Evolutionary conservation across 176 grass and related monocot species (phyloP).

Genomic region (Luzula sylvatica): DNA sequence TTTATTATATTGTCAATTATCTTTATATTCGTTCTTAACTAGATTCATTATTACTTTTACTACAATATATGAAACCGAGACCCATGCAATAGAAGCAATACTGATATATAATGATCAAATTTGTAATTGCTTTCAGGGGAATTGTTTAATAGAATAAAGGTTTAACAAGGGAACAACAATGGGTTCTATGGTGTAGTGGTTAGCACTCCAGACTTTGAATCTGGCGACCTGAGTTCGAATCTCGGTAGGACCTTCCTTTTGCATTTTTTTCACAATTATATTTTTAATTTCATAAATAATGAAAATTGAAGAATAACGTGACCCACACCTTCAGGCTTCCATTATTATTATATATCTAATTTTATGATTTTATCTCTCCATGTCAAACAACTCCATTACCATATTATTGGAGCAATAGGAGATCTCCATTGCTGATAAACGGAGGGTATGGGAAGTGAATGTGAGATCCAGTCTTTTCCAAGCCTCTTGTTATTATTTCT

Average conservation of each 20-base stretch:
- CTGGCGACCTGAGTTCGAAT: slow-evolving; percentile 91
- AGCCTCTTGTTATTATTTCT: background rate
- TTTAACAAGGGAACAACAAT: background rate
- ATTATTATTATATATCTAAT: background rate
- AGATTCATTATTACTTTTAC: too few relatives aligned
- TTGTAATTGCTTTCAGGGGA: too few relatives aligned
- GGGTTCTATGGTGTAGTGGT: slow-evolving; percentile 78
- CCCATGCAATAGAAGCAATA: too few relatives aligned
- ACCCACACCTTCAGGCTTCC: background rate
- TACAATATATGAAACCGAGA: too few relatives aligned
- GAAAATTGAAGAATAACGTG: background rate
- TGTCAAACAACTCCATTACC: too few relatives aligned
- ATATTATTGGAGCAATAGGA: too few relatives aligned
- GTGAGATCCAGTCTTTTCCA: slow-evolving; percentile 3
- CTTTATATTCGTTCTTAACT: too few relatives aligned
- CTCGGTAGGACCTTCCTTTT: slow-evolving; percentile 47
- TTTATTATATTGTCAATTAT: too few relatives aligned
- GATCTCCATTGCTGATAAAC: background rate
- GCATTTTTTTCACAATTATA: too few relatives aligned
- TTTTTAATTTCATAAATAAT: background rate
- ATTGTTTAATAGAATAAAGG: too few relatives aligned
- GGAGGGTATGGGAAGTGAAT: background rate
- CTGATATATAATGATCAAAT: too few relatives aligned
- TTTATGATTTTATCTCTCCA: background rate
- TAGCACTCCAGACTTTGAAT: slow-evolving; percentile 99